Base-by-base conservation (phyloP, 1,284 basidiomycete species). In the Moniliophthora roreri region DNA sequence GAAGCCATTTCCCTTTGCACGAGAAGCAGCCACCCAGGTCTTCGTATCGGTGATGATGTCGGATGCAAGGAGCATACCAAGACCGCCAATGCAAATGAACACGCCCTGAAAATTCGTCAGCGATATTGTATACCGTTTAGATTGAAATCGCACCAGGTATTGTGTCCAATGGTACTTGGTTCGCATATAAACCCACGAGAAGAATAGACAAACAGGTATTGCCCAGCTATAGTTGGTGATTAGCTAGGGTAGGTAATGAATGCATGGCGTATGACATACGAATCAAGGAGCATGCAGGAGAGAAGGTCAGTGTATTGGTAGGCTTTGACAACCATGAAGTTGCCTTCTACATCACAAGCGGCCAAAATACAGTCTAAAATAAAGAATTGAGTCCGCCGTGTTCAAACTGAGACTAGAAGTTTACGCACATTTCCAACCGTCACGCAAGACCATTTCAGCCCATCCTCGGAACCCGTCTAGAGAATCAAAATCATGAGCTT, bases 261-360 rank as follows among this genome's bases (percentile, higher is more conserved):
- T 11, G 20, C 11, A 34, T 13, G 40, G 7, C 20, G 37, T 18
- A 40, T 35, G n/a, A 75, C 82, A 59, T 65, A 89, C 80, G 91
- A 87, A 64, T 93, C 89, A 50, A 94, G 83, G 13, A 94, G 78
- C 88, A 92, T 91, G 69, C 89, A 91, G 0, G 91, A 93, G 36
- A 94, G 72, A 1, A 94, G 71, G 56, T 90, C 89, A 37, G 92
- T 94, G 73, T 91, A 93, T 69, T 89, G 79, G 66, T 91, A 94
- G 9, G 92, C 91, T 80, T 89, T 90, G 53, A 94, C 83, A 39
- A 89, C 91, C 49, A 91, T 68, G 64, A 89, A 94, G 66, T 94
- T 93, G 32, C 84, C 91, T 66, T 92, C 90, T 37, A 93, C 90
- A 63, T 93, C 91, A 66, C 82, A 89, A 16, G 78, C 80, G 16